Percentiles rank a stretch among this genome's conserved stretches.
These are phyloP conservation scores for Chaetoscypha palmicola DNA, from an alignment of 2,329 filamentous ascomycete species.

Conservation along the genomic window DNA sequence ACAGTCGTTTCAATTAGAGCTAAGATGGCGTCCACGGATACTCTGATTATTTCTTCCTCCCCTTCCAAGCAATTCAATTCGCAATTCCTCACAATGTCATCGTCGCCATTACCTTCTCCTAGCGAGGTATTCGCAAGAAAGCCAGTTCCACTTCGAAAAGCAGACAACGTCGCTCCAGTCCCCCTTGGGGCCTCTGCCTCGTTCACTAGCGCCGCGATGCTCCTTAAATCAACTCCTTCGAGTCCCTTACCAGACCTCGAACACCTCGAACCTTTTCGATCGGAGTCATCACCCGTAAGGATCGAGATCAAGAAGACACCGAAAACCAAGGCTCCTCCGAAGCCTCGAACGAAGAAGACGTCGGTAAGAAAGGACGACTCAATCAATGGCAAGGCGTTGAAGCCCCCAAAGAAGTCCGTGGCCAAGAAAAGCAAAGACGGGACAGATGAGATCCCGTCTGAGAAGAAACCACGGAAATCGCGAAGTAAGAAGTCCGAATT, in stretches of 20 bases:
- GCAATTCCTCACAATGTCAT: constrained; percentile 22
- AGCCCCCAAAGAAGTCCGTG: constrained; percentile 20
- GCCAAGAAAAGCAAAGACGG: constrained; percentile 12
- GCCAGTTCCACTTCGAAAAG: constrained; percentile 28
- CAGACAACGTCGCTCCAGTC: constrained; percentile 34
- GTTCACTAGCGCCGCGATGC: constrained; percentile 38
- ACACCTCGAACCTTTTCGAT: no score
- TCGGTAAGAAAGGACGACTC: neutral
- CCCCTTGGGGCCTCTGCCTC: constrained; percentile 32
- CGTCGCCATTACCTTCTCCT: constrained; percentile 42
- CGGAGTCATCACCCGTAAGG: no score
- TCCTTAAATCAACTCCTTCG: constrained; percentile 10
- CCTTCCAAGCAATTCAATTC: constrained; percentile 18
- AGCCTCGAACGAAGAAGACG: constrained; percentile 8
- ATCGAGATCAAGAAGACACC: no score
- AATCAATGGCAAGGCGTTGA: constrained; percentile 13
- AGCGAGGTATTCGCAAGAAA: constrained; percentile 40
- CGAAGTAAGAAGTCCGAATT: constrained; percentile 21
- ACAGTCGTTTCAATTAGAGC: constrained; percentile 10
- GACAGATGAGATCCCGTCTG: constrained; percentile 10
- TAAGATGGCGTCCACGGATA: constrained; percentile 34
- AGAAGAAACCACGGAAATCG: constrained; percentile 18
- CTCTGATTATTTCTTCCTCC: constrained; percentile 30
- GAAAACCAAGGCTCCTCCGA: constrained; percentile 6
- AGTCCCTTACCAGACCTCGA: constrained; percentile 6